Evolutionary conservation across 768 basidiomycete species (phyloP).

Genomic region (Russula griseocarnosa): DNA sequence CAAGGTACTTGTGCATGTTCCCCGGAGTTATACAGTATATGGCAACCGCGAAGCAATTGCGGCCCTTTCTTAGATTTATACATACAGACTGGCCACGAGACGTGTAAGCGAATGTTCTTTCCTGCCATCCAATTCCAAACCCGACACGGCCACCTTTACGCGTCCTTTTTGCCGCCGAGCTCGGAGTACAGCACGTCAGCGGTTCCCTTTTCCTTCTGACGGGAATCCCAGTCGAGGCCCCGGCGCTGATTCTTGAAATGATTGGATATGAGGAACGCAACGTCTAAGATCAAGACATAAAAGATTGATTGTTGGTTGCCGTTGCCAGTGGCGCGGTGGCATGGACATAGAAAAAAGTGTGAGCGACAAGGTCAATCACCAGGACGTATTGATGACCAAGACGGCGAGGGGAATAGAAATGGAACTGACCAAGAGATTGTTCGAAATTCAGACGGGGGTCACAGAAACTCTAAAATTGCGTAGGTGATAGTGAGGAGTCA

Average conservation of each 20-base stretch:
- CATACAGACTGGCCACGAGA: too few species aligned
- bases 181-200: constrained; percentile 35
- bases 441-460: constrained; percentile 94
- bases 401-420: neutral
- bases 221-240: constrained; percentile 15
- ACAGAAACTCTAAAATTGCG: constrained; percentile 64
- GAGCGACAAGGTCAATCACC: neutral
- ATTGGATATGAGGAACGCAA: constrained; percentile 83
- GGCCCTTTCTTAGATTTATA: too few species aligned
- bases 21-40: too few species aligned
- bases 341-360: neutral
- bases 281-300: constrained; percentile 42
- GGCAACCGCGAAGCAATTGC: too few species aligned
- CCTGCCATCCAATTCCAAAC: neutral
- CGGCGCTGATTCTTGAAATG: constrained; percentile 65
- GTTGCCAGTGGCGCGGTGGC: neutral
- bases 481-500: neutral
- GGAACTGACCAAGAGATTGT: constrained; percentile 76
- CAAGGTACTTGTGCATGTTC: too few species aligned
- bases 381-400: neutral
- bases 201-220: constrained; percentile 24
- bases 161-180: constrained; percentile 31
- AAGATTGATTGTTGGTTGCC: neutral
- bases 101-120: neutral
- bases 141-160: neutral